These are phyloP conservation scores for Rehmannia glutinosa DNA, from an alignment of 257 asterid species.

Conservation along the genomic window DNA sequence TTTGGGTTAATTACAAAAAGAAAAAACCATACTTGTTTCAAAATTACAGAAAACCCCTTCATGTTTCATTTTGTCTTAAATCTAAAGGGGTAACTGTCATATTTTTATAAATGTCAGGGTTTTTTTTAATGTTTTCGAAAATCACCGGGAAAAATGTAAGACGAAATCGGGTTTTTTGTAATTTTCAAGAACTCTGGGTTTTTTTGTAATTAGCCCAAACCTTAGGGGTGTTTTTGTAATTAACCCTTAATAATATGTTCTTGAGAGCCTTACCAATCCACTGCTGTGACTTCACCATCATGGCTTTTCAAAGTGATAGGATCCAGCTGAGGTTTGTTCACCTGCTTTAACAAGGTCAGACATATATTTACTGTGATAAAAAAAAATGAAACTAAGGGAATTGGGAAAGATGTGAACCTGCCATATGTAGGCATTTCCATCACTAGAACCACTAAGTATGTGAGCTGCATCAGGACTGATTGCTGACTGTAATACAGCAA, in stretches of 20 bases:
- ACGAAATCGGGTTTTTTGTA: no score
- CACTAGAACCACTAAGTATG: constrained; percentile 90
- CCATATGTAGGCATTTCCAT: constrained; percentile 95
- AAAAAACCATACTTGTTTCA: no score
- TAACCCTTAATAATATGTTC: not conserved
- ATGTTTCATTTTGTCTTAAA: no score
- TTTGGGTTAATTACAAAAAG: no score
- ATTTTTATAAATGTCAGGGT: no score
- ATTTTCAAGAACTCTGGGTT: no score
- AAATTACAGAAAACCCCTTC: no score
- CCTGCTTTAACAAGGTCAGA: constrained; percentile 37
- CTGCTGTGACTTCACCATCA: constrained; percentile 91
- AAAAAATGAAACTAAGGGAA: not conserved
- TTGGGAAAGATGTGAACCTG: constrained; percentile 42
- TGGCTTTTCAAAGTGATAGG: constrained; percentile 75
- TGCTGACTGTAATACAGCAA: constrained; percentile 53
- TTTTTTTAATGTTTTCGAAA: no score
- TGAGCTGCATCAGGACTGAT: constrained; percentile 95
- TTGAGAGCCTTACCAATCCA: constrained; percentile 61
- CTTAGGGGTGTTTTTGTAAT: no score
- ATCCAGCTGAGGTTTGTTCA: constrained; percentile 58
- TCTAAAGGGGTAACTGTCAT: no score
- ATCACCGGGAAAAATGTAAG: no score
- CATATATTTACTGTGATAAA: not conserved
- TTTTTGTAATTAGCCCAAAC: no score